A percentile compares a stretch with the other conserved stretches of the same genome.
phyloP scores from a whole-genome alignment of 2,329 filamentous ascomycete species.

The Ophiostoma australiae region DNA sequence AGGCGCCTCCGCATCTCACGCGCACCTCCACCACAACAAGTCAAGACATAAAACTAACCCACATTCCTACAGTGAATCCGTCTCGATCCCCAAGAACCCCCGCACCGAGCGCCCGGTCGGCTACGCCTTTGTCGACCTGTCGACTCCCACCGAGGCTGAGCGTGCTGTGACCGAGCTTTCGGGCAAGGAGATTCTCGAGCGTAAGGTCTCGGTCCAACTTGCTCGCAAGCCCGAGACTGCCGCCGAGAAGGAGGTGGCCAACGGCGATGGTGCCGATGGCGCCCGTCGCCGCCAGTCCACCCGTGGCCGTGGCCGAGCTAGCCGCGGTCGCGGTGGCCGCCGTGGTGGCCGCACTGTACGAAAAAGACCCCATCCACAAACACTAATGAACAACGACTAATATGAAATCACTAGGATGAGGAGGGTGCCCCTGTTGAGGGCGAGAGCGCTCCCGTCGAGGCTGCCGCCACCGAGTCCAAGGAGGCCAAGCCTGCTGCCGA shows the following conservation, averaged over 20 bases:
- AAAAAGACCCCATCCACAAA: neutral
- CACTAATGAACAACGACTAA: neutral
- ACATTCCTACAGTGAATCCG: slow-evolving; percentile 68
- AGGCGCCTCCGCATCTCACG: slow-evolving; percentile 1
- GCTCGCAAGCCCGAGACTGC: slow-evolving; percentile 92
- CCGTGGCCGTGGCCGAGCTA: slow-evolving; percentile 62
- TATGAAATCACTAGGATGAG: slow-evolving; percentile 33
- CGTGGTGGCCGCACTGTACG: slow-evolving; percentile 62
- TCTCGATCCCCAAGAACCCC: slow-evolving; percentile 98
- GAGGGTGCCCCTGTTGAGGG: slow-evolving; percentile 43
- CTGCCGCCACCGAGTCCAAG: slow-evolving; percentile 51
- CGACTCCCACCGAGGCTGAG: slow-evolving; percentile 88
- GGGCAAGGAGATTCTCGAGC: slow-evolving; percentile 94
- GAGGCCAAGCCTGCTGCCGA: slow-evolving; percentile 54
- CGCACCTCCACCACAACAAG: neutral
- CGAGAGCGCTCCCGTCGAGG: slow-evolving; percentile 44
- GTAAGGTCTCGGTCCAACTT: slow-evolving; percentile 98
- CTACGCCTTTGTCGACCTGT: slow-evolving; percentile 98
- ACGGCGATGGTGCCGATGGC: slow-evolving; percentile 69
- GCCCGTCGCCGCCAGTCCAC: slow-evolving; percentile 58
- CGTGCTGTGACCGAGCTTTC: slow-evolving; percentile 93
- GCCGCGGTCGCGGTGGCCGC: slow-evolving; percentile 57
- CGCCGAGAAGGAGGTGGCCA: slow-evolving; percentile 72
- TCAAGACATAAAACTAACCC: slow-evolving; percentile 7
- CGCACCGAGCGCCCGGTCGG: slow-evolving; percentile 97